Base-by-base conservation (phyloP, 805 yeast genomes). In the Dipodascopsis tothii region DNA sequence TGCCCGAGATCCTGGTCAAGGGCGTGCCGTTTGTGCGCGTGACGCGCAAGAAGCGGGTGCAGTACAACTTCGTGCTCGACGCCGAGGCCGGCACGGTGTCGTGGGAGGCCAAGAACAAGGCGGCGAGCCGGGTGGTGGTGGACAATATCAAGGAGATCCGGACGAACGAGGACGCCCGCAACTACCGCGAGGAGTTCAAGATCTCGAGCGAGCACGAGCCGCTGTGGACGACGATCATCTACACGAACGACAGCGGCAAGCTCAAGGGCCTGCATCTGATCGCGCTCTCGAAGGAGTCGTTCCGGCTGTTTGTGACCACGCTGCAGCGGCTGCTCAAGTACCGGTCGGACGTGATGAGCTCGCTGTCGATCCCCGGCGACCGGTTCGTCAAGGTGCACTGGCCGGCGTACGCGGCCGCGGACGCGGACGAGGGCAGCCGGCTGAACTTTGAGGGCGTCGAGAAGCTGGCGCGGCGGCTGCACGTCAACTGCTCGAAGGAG, bases 171-270 rank as follows among this genome's bases (percentile, higher is more conserved):
- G 84, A 82, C 55, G 96, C 96, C 1, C 72, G 74, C 28, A 84
- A 85, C 53, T 90, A 87, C 59, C 66, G 95, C 48, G 95, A 88
- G 58, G 95, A 87, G 61, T 75, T 84, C 53, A 79, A 81, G 30
- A 73, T 86, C 1, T 74, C 87, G 1, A 66, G 76, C 28, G 86
- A 81, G 40, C 74, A 72, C 42, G 77, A 78, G 35, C 67, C 70
- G 9, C 63, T 75, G 5, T 90, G 98, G 98, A 71, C 85, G 0
- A 80, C 95, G 0, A 74, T 90, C 25, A 76, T 86, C 9, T 90
- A 85, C 58, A 74, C 70, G 44, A 68, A 74, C 4, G 77, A 73
- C 43, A 69, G 73, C 2, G 69, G 74, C 40, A 84, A 81, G 58
- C 66, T 85, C 36, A 84, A 85, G 55, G 83, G 88, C 0, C 61